A percentile compares a stretch with the other conserved stretches of the same genome.
These are phyloP conservation scores for Kuraishia molischiana DNA, from an alignment of 805 yeast genomes.

Conservation along the genomic window DNA sequence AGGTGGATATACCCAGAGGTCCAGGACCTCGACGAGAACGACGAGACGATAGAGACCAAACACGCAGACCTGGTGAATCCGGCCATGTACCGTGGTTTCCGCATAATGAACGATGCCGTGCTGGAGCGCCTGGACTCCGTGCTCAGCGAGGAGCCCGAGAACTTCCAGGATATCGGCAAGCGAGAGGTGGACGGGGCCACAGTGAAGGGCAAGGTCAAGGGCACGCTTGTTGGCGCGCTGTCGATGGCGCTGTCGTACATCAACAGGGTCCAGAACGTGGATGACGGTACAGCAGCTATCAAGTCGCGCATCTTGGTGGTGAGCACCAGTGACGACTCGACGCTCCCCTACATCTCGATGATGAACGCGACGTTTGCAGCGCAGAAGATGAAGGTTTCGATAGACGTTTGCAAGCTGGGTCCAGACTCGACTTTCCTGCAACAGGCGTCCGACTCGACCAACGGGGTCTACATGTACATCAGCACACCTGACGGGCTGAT, in stretches of 20 bases:
- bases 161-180: slow-evolving; percentile 4
- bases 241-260: slow-evolving; percentile 76
- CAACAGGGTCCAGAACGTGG: slow-evolving; percentile 50
- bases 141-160: slow-evolving; percentile 22
- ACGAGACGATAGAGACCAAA: slow-evolving; percentile 3
- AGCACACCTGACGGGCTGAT: slow-evolving; percentile 66
- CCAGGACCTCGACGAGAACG: background rate
- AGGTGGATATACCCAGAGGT: slow-evolving; percentile 55
- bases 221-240: slow-evolving; percentile 66
- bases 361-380: slow-evolving; percentile 97
- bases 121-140: slow-evolving; percentile 45
- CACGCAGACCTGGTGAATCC: slow-evolving; percentile 27
- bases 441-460: slow-evolving; percentile 92
- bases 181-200: background rate
- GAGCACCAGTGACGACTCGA: slow-evolving; percentile 62
- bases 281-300: slow-evolving; percentile 30
- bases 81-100: slow-evolving; percentile 80
- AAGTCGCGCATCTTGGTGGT: slow-evolving; percentile 59
- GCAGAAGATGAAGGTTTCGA: slow-evolving; percentile 80
- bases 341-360: slow-evolving; percentile 78
- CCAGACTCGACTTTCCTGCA: slow-evolving; percentile 73
- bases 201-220: slow-evolving; percentile 26
- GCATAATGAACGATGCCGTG: slow-evolving; percentile 67
- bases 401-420: slow-evolving; percentile 83
- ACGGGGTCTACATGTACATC: slow-evolving; percentile 74